Evolutionary conservation across 805 yeast species (phyloP).

Genomic region (Candida parachauliodes): DNA sequence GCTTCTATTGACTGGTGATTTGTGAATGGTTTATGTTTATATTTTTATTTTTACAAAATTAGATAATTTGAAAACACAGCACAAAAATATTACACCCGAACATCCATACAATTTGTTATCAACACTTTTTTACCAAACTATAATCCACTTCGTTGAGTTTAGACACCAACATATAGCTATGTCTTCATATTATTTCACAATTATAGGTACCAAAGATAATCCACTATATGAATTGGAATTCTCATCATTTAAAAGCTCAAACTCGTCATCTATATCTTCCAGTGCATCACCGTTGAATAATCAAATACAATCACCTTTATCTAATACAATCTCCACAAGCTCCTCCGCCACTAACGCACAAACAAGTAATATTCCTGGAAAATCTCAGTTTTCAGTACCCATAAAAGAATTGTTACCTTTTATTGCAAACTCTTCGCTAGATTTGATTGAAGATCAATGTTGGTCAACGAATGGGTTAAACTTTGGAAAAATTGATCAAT

Average conservation of each 20-base stretch:
- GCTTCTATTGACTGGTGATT: no score
- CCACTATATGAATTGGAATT: conserved; percentile 88
- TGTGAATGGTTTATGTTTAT: neutral
- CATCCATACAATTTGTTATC: conserved; percentile 1
- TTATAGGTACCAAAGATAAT: conserved; percentile 80
- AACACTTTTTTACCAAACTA: neutral
- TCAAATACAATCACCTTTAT: conserved; percentile 1
- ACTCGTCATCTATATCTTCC: conserved; percentile 10
- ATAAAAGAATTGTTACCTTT: conserved; percentile 82
- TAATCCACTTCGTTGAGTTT: no score
- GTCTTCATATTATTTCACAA: conserved; percentile 76
- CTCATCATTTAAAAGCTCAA: conserved; percentile 53
- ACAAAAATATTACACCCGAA: conserved; percentile 1
- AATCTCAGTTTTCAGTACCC: conserved; percentile 59
- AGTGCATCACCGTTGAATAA: neutral
- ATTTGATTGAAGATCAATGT: conserved; percentile 86
- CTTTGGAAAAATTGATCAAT: conserved; percentile 77
- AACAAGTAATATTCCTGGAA: conserved; percentile 38
- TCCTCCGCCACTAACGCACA: neutral
- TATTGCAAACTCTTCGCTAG: conserved; percentile 82
- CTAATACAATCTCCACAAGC: neutral
- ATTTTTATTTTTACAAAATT: neutral
- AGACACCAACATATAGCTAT: neutral
- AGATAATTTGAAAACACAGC: neutral
- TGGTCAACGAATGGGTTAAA: conserved; percentile 68